Evolutionary conservation across 176 grass and related monocot genomes (phyloP).

Genomic region (Microstegium vimineum): DNA sequence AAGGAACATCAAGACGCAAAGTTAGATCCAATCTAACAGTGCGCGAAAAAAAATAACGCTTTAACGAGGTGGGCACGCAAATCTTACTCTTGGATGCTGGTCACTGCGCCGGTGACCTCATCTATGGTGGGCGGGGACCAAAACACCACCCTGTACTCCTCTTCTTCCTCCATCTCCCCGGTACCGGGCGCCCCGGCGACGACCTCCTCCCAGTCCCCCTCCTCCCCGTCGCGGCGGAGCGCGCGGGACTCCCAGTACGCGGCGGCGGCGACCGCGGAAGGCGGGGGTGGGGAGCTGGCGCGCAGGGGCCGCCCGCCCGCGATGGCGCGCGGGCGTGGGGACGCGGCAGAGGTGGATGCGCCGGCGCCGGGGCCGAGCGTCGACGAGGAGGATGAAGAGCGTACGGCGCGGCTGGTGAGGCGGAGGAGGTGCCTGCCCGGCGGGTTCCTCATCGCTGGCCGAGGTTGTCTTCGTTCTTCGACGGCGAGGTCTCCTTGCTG

Average conservation of each 20-base stretch:
- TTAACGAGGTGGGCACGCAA: background rate
- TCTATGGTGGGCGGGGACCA: conserved; percentile 61
- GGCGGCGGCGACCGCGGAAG: conserved; percentile 29
- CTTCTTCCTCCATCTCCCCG: conserved; percentile 5
- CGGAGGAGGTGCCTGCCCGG: conserved; percentile 56
- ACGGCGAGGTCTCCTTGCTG: background rate
- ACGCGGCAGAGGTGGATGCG: conserved; percentile 20
- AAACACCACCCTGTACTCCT: conserved; percentile 49
- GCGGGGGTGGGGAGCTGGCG: conserved; percentile 40
- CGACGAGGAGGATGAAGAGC: conserved; percentile 38
- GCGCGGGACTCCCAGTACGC: conserved; percentile 39
- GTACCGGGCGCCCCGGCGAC: conserved; percentile 9
- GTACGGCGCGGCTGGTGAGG: conserved; percentile 39
- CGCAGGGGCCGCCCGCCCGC: conserved; percentile 21
- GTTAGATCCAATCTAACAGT: conserved; percentile 16
- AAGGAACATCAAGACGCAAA: background rate
- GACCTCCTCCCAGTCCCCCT: conserved; percentile 60
- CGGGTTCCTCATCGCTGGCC: conserved; percentile 46
- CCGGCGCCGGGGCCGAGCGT: background rate
- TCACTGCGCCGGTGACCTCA: conserved; percentile 68
- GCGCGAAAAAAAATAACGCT: too few relatives aligned
- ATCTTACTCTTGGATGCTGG: conserved; percentile 70
- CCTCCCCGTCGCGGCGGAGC: conserved; percentile 34
- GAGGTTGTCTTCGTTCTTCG: background rate
- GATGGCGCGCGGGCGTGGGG: conserved; percentile 33